Base-by-base conservation (phyloP, 768 basidiomycete genomes). In the Melanogaster broomeanus region DNA sequence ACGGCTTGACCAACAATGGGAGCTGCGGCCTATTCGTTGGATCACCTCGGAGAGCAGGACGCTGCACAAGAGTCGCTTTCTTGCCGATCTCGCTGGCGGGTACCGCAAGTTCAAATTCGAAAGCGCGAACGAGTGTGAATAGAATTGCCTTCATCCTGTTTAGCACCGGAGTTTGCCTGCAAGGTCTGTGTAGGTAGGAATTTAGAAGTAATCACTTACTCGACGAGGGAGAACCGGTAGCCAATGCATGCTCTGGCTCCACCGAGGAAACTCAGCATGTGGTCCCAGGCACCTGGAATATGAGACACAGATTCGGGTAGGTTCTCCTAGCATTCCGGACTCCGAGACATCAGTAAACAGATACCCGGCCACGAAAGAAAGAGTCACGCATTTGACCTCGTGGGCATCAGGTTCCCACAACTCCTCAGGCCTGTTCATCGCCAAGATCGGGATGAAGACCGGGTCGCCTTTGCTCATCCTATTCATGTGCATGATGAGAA, bases 351-450 rank as follows among this genome's bases (percentile, higher is more conserved):
- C 35, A 39, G 19, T 39, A 13, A 18, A 10, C 25, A 9, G 15
- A 21, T 3, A 4, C 28, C 40, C 7, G n/a, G 33, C 35, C 11
- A 39, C 10, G 6, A 30, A 35, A 30, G 21, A 13, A 44, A 15
- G 2, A 15, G 2, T 9, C 12, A 52, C 73, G 33, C 50, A 82
- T 82, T 67, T 79, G 73, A 85, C 87, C 45, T 81, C 77, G 18
- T 47, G 34, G 1, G 81, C 78, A 59, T 87, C 83, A 19, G 76
- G 70, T 5, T 85, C 84, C 83, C 84, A 87, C 2, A 85, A 64
- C 5, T 62, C 66, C 55, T 72, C 74, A 16, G 74, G 69, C 10
- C 78, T 69, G 56, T 88, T 83, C 34, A 86, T 44, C 4, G 69
- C 69, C 2, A 77, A 48, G 34, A 86, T 79, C 1, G 83, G 82